These are phyloP conservation scores for Leishmania arabica DNA, from an alignment of 208 protist genomes.

Conservation along the genomic window DNA sequence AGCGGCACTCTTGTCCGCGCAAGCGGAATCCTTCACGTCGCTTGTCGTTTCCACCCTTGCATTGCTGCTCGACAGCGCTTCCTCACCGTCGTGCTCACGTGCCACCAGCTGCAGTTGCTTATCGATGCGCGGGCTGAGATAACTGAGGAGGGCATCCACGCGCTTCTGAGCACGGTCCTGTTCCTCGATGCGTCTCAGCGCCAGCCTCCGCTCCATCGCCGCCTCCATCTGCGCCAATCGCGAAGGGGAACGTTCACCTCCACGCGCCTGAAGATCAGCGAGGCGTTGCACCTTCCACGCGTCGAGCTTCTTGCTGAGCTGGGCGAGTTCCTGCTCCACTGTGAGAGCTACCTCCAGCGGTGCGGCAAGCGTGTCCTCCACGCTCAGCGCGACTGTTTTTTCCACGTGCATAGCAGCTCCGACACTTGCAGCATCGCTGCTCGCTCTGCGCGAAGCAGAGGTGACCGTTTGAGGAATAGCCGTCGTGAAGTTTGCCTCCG, in stretches of 20 bases:
- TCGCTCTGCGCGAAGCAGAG: background rate
- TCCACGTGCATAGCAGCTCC: background rate
- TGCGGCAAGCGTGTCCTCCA: background rate
- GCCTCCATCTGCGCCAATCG: conserved; percentile 20
- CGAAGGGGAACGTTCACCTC: background rate
- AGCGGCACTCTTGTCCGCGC: no score
- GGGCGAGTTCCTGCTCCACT: conserved; percentile 23
- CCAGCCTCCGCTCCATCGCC: conserved; percentile 49
- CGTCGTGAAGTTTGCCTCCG: conserved; percentile 2
- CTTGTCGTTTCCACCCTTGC: background rate
- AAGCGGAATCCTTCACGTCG: background rate
- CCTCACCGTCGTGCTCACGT: background rate
- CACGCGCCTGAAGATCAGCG: conserved; percentile 19
- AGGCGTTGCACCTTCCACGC: conserved; percentile 42
- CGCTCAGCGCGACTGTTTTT: background rate
- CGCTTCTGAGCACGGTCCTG: conserved; percentile 60
- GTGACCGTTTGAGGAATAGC: conserved; percentile 19
- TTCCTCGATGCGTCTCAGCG: conserved; percentile 34
- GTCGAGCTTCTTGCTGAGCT: conserved; percentile 14
- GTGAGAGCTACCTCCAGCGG: background rate
- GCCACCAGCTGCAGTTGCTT: background rate
- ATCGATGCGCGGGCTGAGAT: conserved; percentile 34
- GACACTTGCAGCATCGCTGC: background rate
- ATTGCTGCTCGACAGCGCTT: background rate
- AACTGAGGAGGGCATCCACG: conserved; percentile 39